Evolutionary conservation across 306 rosid species (phyloP).

Genomic region (Cucurbita pepo): DNA sequence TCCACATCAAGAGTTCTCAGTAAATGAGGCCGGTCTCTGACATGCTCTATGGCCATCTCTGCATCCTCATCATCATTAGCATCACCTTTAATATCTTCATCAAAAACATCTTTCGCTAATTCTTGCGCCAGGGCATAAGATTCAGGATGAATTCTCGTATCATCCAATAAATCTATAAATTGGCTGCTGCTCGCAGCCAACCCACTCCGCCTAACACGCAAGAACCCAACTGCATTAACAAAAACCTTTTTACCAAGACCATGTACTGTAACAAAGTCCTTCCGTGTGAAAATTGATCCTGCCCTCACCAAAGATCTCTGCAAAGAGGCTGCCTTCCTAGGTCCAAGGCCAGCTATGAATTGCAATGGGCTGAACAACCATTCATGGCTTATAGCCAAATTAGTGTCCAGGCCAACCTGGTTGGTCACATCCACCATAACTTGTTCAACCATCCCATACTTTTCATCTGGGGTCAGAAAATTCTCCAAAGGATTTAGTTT

Average conservation of each 20-base stretch:
- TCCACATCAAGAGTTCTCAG: constrained; percentile 66
- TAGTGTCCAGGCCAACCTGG: constrained; percentile 87
- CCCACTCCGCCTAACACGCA: constrained; percentile 92
- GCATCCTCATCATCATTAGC: constrained; percentile 88
- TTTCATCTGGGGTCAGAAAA: constrained; percentile 82
- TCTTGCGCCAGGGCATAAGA: constrained; percentile 82
- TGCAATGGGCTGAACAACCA: constrained; percentile 91
- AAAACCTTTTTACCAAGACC: constrained; percentile 85
- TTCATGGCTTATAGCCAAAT: constrained; percentile 79
- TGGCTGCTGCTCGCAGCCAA: constrained; percentile 85
- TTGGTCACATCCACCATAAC: constrained; percentile 88
- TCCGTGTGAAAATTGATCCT: constrained; percentile 77
- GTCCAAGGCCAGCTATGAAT: constrained; percentile 94
- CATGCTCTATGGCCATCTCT: constrained; percentile 98
- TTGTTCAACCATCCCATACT: constrained; percentile 74
- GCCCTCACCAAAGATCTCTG: constrained; percentile 84
- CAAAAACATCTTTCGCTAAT: constrained; percentile 90
- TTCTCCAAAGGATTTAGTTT: constrained; percentile 60
- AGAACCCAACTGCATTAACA: constrained; percentile 83
- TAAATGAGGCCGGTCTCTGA: constrained; percentile 69
- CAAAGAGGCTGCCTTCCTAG: constrained; percentile 88
- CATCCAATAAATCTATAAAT: constrained; percentile 86
- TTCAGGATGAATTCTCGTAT: constrained; percentile 97
- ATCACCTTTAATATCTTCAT: constrained; percentile 52
- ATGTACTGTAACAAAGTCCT: constrained; percentile 68